Evolutionary conservation across 129 eudicot genomes (phyloP).

Genomic region (Arctium minus): DNA sequence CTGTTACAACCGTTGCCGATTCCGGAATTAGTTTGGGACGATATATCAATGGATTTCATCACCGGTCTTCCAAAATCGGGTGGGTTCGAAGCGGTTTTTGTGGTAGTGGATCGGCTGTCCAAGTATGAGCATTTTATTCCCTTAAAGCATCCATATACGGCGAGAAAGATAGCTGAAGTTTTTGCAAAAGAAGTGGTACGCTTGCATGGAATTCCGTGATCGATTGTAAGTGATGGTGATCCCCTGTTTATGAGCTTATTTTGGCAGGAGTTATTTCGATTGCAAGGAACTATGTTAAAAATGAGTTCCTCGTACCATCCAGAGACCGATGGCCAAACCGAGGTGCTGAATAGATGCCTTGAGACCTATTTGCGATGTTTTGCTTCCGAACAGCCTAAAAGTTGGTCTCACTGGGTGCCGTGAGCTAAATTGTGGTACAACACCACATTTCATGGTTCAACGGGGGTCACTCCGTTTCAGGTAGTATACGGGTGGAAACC

Average conservation of each 20-base stretch:
- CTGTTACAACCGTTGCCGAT: too few relatives aligned
- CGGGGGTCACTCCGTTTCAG: neutral
- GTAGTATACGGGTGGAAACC: neutral
- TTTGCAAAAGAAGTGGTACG: too few relatives aligned
- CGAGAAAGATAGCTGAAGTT: too few relatives aligned
- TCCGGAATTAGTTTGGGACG: too few relatives aligned
- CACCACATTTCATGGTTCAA: neutral
- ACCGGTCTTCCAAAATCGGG: too few relatives aligned
- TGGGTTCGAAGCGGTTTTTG: too few relatives aligned
- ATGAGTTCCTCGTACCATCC: neutral
- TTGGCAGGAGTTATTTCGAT: too few relatives aligned
- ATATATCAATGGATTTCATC: too few relatives aligned
- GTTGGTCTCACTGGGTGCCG: neutral
- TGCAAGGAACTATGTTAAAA: neutral
- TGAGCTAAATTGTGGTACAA: neutral
- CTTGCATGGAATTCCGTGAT: neutral
- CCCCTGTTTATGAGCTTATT: neutral
- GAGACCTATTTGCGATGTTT: neutral
- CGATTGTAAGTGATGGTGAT: neutral
- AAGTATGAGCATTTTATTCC: too few relatives aligned
- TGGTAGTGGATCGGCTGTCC: too few relatives aligned
- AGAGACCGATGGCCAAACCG: neutral
- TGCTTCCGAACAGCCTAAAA: neutral
- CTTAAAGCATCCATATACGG: too few relatives aligned
- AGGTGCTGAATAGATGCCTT: too few relatives aligned